A percentile compares a stretch with the other conserved stretches of the same genome.
phyloP scores from a whole-genome alignment of 495 filamentous ascomycete species.

The Diplogelasinospora grovesii region DNA sequence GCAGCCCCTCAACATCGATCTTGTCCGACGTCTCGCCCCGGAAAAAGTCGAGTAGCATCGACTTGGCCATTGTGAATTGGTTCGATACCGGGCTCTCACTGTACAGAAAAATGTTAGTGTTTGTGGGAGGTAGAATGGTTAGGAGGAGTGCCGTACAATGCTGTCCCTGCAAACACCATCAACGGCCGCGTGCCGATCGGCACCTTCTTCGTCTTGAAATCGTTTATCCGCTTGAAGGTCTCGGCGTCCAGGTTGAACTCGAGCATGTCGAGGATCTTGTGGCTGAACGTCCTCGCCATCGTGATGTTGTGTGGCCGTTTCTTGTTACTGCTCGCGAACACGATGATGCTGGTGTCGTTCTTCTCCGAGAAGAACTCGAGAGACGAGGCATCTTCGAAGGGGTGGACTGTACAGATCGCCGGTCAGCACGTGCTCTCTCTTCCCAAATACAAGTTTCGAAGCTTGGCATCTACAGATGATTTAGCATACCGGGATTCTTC shows the following conservation, averaged over 20 bases:
- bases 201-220: slow-evolving; percentile 79
- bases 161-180: slow-evolving; percentile 75
- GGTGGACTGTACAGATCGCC: no score
- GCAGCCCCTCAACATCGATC: slow-evolving; percentile 89
- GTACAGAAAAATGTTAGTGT: neutral
- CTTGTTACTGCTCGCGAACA: slow-evolving; percentile 79
- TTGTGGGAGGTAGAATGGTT: neutral
- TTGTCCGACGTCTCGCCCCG: slow-evolving; percentile 58
- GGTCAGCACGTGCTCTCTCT: no score
- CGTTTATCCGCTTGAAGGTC: slow-evolving; percentile 55
- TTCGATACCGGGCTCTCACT: slow-evolving; percentile 64
- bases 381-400: slow-evolving; percentile 81
- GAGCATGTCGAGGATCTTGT: slow-evolving; percentile 86
- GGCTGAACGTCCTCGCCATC: slow-evolving; percentile 71
- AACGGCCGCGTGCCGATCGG: slow-evolving; percentile 80
- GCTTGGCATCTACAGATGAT: no score
- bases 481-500: slow-evolving; percentile 62
- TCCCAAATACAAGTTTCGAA: no score
- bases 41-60: slow-evolving; percentile 85
- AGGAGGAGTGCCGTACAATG: slow-evolving; percentile 46
- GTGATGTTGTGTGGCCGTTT: slow-evolving; percentile 90
- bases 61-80: slow-evolving; percentile 76
- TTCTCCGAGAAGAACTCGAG: slow-evolving; percentile 92
- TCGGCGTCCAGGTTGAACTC: slow-evolving; percentile 73
- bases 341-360: slow-evolving; percentile 70